phyloP scores from a whole-genome alignment of 352 stramenopile species.

The Halophytophthora polymorphica region DNA sequence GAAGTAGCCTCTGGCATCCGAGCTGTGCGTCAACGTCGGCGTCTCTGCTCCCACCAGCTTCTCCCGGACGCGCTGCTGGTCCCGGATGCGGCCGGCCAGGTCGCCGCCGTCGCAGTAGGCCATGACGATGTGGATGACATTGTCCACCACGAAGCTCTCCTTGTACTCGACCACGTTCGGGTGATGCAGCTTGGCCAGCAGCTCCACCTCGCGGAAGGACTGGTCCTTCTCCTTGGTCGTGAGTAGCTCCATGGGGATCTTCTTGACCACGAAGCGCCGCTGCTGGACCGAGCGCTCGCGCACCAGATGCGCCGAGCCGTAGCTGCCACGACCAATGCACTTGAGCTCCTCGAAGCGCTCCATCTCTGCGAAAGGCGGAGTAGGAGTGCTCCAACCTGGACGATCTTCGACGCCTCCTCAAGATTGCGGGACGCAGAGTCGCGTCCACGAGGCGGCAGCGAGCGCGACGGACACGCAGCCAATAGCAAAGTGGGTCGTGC shows the following conservation, averaged over 20 bases:
- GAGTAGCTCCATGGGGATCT: conserved; percentile 84
- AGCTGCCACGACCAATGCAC: conserved; percentile 77
- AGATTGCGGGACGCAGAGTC: conserved; percentile 10
- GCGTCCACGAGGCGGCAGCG: no score
- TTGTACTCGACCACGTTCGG: conserved; percentile 95
- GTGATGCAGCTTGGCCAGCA: conserved; percentile 89
- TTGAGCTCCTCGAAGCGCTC: conserved; percentile 74
- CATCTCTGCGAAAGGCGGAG: conserved; percentile 28
- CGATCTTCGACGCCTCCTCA: conserved; percentile 12
- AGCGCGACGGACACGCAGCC: no score
- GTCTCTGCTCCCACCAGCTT: conserved; percentile 13
- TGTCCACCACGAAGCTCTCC: conserved; percentile 82
- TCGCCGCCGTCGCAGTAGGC: conserved; percentile 93
- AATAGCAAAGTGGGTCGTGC: no score
- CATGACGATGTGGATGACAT: conserved; percentile 94
- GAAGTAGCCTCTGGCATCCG: conserved; percentile 45
- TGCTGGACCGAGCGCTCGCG: conserved; percentile 26
- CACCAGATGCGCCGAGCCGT: conserved; percentile 73
- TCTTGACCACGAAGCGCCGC: conserved; percentile 75
- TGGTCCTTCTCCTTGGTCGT: conserved; percentile 75
- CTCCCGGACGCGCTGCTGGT: conserved; percentile 37
- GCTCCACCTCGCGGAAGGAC: conserved; percentile 82
- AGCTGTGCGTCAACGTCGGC: neutral
- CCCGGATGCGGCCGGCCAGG: conserved; percentile 59
- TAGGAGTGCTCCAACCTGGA: neutral